A percentile compares a stretch with the other conserved stretches of the same genome.
Evolutionary conservation across 2,329 filamentous ascomycete genomes (phyloP).

Genomic region (Epichloe sibirici): DNA sequence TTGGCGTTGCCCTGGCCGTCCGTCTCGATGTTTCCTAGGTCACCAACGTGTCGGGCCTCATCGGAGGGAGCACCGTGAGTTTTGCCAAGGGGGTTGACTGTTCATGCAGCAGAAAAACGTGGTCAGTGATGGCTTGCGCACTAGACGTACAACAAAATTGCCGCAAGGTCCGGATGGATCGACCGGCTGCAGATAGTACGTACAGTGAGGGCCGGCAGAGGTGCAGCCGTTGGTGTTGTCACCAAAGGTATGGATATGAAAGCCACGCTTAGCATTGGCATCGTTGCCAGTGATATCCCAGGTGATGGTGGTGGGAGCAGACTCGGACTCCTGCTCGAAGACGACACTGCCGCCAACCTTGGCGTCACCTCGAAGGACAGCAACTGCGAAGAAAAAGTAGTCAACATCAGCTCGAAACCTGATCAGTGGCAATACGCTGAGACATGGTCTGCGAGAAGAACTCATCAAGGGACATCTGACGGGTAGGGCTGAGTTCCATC

Average conservation of each 20-base stretch:
- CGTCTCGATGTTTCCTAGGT: slow-evolving; percentile 94
- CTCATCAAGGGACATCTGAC: slow-evolving; percentile 22
- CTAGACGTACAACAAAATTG: background rate
- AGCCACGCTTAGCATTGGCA: slow-evolving; percentile 88
- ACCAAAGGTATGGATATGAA: slow-evolving; percentile 98
- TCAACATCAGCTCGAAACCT: slow-evolving; percentile 1
- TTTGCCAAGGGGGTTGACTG: slow-evolving; percentile 93
- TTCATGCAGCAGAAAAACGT: background rate
- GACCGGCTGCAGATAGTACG: slow-evolving; percentile 24
- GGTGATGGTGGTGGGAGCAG: slow-evolving; percentile 68
- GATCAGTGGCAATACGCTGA: slow-evolving; percentile 1
- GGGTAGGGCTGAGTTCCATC: slow-evolving; percentile 23
- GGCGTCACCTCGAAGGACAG: slow-evolving; percentile 94
- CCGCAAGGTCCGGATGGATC: slow-evolving; percentile 1
- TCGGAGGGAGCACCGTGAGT: slow-evolving; percentile 80
- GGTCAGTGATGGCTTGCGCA: background rate
- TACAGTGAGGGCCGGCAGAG: slow-evolving; percentile 94
- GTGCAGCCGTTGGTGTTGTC: slow-evolving; percentile 99
- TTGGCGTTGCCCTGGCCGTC: slow-evolving; percentile 84
- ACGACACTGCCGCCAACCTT: slow-evolving; percentile 86
- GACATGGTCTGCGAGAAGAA: background rate
- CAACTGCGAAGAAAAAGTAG: slow-evolving; percentile 49
- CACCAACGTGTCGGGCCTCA: slow-evolving; percentile 83
- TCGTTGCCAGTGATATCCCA: slow-evolving; percentile 92
- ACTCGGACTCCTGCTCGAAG: slow-evolving; percentile 87